Conservation (phyloP, 192 early-diverging fungal species). For the Linderina pennispora region DNA sequence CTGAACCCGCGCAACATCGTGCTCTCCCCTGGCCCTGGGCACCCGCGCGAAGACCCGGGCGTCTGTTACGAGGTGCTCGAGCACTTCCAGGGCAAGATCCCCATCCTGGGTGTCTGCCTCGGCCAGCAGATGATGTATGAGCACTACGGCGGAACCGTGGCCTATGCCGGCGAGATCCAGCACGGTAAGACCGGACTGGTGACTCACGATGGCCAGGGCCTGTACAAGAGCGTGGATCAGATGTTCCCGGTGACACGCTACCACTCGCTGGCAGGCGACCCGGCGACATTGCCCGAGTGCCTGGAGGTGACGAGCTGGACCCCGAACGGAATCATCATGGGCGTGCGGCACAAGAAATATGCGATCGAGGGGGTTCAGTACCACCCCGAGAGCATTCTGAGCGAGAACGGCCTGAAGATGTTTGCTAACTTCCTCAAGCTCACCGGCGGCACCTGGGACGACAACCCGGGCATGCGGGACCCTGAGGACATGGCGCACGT, state of each 20-base stretch:
- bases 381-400: slow-evolving; percentile 97
- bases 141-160: slow-evolving; percentile 88
- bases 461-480: slow-evolving; percentile 44
- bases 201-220: slow-evolving; percentile 83
- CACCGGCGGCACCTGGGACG: slow-evolving; percentile 80
- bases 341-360: slow-evolving; percentile 81
- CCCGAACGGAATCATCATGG: slow-evolving; percentile 86
- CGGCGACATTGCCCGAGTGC: slow-evolving; percentile 68
- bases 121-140: slow-evolving; percentile 99
- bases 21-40: slow-evolving; percentile 95
- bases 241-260: slow-evolving; percentile 88
- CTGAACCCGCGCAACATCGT: slow-evolving; percentile 91
- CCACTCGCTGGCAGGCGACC: slow-evolving; percentile 91
- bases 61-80: slow-evolving; percentile 82
- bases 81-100: slow-evolving; percentile 90
- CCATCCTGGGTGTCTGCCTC: slow-evolving; percentile 95
- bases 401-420: slow-evolving; percentile 83
- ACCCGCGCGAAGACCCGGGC: slow-evolving; percentile 83
- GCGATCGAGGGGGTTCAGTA: slow-evolving; percentile 96
- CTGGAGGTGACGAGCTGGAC: slow-evolving; percentile 87
- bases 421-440: slow-evolving; percentile 88
- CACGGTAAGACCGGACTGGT: slow-evolving; percentile 95
- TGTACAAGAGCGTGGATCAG: slow-evolving; percentile 82
- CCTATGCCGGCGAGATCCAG: slow-evolving; percentile 90
- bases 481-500: slow-evolving; percentile 12